phyloP scores from a whole-genome alignment of 768 basidiomycete species.

The Boletellus sp. region DNA sequence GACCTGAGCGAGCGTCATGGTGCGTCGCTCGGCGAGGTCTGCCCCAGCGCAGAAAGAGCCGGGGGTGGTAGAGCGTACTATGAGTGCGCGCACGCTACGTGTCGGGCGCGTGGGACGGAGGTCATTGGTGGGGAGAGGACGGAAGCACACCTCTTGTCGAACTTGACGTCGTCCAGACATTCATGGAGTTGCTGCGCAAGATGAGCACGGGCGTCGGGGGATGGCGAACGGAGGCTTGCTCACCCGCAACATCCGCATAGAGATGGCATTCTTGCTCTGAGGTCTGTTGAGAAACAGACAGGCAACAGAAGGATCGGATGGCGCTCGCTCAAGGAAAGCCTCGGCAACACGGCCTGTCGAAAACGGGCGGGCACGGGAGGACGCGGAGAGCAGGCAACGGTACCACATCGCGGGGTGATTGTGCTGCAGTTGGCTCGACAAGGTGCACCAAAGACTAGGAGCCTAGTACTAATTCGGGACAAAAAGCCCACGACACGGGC shows the following conservation, averaged over 20 bases:
- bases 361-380: conserved; percentile 11
- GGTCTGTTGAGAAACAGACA: conserved; percentile 80
- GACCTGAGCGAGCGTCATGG: conserved; percentile 74
- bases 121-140: not conserved
- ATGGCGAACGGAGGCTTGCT: conserved; percentile 9
- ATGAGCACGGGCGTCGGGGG: not conserved
- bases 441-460: too few relatives aligned
- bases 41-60: conserved; percentile 91
- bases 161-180: conserved; percentile 61
- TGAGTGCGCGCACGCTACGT: conserved; percentile 67
- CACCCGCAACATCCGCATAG: conserved; percentile 65
- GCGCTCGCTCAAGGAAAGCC: conserved; percentile 48
- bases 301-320: conserved; percentile 59
- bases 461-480: too few relatives aligned
- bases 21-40: conserved; percentile 80
- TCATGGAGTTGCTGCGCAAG: conserved; percentile 61
- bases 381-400: not conserved
- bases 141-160: conserved; percentile 55
- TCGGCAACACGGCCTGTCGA: conserved; percentile 25
- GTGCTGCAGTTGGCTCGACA: too few relatives aligned
- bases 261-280: conserved; percentile 85
- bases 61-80: conserved; percentile 75
- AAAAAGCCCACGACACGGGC: too few relatives aligned
- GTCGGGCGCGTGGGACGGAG: not conserved
- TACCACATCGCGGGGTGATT: conserved; percentile 2